phyloP scores from a whole-genome alignment of 768 basidiomycete species.

The Termitomyces sp. region DNA sequence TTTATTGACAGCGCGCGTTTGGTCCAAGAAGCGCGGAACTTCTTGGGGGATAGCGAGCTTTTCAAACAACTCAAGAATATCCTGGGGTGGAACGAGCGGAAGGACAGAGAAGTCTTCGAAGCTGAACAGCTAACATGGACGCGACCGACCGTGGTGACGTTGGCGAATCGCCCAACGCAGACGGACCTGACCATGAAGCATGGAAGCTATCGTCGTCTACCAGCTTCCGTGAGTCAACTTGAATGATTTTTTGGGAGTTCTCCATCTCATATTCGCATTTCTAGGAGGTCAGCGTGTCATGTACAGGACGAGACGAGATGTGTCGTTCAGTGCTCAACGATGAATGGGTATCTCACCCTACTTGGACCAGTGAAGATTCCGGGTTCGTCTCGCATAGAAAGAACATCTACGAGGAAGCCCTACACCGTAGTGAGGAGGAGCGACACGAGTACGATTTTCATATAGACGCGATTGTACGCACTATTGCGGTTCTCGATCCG shows the following conservation, averaged over 20 bases:
- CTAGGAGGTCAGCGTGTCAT: slow-evolving; percentile 82
- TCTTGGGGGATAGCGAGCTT: slow-evolving; percentile 71
- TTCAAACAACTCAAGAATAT: slow-evolving; percentile 80
- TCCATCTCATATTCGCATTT: not conserved
- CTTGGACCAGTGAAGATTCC: slow-evolving; percentile 91
- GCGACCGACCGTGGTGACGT: slow-evolving; percentile 38
- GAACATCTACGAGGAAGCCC: slow-evolving; percentile 94
- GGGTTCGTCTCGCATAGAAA: slow-evolving; percentile 89
- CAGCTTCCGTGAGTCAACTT: slow-evolving; percentile 55
- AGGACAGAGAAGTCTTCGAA: slow-evolving; percentile 50
- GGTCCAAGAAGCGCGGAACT: slow-evolving; percentile 74
- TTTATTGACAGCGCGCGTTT: slow-evolving; percentile 84
- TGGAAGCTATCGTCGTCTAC: slow-evolving; percentile 88
- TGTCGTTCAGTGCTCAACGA: slow-evolving; percentile 95
- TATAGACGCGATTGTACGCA: slow-evolving; percentile 90
- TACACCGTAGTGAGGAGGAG: slow-evolving; percentile 96
- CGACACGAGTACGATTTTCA: slow-evolving; percentile 99
- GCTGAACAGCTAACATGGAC: slow-evolving; percentile 46
- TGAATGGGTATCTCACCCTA: slow-evolving; percentile 97
- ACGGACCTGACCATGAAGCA: slow-evolving; percentile 67
- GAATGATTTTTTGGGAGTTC: not conserved
- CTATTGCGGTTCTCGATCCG: slow-evolving; percentile 87
- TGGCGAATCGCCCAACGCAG: slow-evolving; percentile 42
- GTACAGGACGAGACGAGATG: slow-evolving; percentile 96
- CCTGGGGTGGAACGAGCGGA: slow-evolving; percentile 79